Percentiles rank a stretch among this genome's conserved stretches.
Conservation (phyloP, 768 basidiomycete species). For the Fomitopsis serialis region DNA sequence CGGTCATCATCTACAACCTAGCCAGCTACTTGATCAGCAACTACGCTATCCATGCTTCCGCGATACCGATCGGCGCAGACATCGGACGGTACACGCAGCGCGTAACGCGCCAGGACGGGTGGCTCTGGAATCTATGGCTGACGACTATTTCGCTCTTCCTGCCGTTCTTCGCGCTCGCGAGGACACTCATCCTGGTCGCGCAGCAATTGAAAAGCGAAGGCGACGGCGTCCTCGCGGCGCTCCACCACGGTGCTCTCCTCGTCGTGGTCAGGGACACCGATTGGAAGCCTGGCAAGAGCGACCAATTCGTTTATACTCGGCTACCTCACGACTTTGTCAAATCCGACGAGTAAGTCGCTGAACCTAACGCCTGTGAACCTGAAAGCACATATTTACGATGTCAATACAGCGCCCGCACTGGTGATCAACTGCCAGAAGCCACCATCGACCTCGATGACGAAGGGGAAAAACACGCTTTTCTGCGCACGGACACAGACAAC, state of each 20-base stretch:
- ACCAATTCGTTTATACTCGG: neutral
- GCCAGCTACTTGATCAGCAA: too few species aligned
- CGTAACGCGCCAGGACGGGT: too few species aligned
- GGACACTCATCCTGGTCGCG: neutral
- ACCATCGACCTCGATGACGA: neutral
- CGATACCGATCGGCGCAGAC: too few species aligned
- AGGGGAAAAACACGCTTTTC: neutral
- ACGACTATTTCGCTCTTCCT: neutral
- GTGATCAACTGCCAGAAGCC: neutral
- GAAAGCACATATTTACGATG: too few species aligned
- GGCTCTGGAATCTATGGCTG: too few species aligned
- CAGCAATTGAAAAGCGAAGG: neutral
- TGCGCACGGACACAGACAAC: neutral
- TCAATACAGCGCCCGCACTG: too few species aligned
- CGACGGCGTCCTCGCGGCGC: neutral
- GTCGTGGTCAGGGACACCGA: neutral
- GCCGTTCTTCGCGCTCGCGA: neutral
- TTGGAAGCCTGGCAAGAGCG: neutral
- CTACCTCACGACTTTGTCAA: neutral
- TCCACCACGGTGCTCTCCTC: neutral
- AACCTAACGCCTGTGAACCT: too few species aligned
- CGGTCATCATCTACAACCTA: too few species aligned
- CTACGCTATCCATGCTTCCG: too few species aligned
- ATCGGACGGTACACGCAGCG: too few species aligned
- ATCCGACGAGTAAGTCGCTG: neutral